A percentile compares a stretch with the other conserved stretches of the same genome.
Conservation (phyloP, 129 eudicot species). For the Artemisia tridentata region DNA sequence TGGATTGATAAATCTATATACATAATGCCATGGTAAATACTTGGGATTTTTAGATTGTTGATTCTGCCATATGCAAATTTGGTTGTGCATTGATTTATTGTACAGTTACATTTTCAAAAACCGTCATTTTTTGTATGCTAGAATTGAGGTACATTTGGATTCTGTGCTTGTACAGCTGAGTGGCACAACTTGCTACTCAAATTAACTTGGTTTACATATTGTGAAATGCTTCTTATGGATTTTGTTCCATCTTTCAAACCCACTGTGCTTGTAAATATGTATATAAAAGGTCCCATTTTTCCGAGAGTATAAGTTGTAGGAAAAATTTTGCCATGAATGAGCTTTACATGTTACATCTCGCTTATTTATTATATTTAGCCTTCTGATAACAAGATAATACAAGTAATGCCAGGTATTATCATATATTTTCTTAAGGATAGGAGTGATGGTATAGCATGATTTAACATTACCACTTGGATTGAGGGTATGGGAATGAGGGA, state of each 20-base stretch:
- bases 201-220: background rate
- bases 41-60: conserved; percentile 3
- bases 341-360: too few species aligned
- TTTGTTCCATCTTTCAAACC: background rate
- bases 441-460: too few species aligned
- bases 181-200: conserved; percentile 7
- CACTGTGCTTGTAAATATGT: background rate
- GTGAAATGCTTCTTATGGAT: background rate
- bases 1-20: conserved; percentile 34
- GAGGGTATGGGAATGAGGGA: too few species aligned
- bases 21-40: conserved; percentile 22
- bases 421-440: too few species aligned
- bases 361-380: too few species aligned
- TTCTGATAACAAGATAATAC: too few species aligned
- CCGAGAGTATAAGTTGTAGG: too few species aligned
- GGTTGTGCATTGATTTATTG: conserved; percentile 13
- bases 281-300: background rate
- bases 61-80: conserved; percentile 16
- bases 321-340: too few species aligned
- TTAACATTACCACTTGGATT: too few species aligned
- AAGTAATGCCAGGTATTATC: too few species aligned
- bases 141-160: conserved; percentile 3
- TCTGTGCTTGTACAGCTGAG: conserved; percentile 10
- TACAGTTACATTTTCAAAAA: conserved; percentile 28
- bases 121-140: conserved; percentile 16